Base-by-base conservation (phyloP, 2,329 filamentous ascomycete species). In the Pezicula neosporulosa region DNA sequence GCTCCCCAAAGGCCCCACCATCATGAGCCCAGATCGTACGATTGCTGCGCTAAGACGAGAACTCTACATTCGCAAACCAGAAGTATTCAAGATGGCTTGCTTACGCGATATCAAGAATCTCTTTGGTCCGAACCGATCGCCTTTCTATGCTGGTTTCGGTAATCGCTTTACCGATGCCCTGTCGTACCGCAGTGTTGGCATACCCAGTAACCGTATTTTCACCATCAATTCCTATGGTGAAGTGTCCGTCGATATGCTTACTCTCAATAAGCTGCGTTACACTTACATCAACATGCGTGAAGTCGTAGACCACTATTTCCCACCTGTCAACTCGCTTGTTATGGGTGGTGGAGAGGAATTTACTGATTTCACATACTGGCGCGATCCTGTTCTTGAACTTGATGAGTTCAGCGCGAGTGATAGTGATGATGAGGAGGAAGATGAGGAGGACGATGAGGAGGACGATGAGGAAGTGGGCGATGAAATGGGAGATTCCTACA, bases 61-160 rank as follows among this genome's bases (percentile, higher is more conserved):
- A 68, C 83, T 99, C 6, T 99, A 99, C 67, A 78, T 99, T 24
- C 84, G 94, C 48, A 97, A 99, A 68, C 95, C 94, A 0, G 92
- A 99, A 66, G 90, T 99, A 7, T 99, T 99, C 82, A 99, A 99
- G 72, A 99, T 99, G 95, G 91, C 94, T 2, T 99, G 94, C 56
- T 74, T 99, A 18, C 85, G 94, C 38, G 94, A 99, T 68, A 97
- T 99, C 60, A 85, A 92, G 66, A 89, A 86, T 52, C 78, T 99
- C 0, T 99, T 97, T 65, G 86, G 84, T 3, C 77, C 82, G 0
- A 83, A 87, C 24, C 77, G 82, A 39, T 90, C 86, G 16, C 93
- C 94, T 0, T 99, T 99, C 66, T 97, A 96, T 64, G 95, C 95
- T 10, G 94, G 94, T 0, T 99, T 97, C 64, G 94, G 95, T 52